Evolutionary conservation across 352 stramenopile species (phyloP).

Genomic region (Phytophthora nicotianae): DNA sequence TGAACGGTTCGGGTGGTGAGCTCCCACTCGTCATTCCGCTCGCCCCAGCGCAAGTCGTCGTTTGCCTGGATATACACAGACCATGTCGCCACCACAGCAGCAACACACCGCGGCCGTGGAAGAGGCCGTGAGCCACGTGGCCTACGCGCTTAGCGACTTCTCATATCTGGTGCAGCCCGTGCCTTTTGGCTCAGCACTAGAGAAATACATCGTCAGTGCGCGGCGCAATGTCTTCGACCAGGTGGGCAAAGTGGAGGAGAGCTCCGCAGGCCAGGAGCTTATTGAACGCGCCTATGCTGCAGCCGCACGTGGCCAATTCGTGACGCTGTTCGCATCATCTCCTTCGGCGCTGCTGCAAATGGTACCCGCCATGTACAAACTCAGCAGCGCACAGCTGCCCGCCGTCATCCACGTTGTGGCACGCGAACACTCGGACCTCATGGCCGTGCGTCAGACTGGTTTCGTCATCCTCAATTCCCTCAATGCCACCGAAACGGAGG

Average conservation of each 20-base stretch:
- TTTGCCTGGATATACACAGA: constrained; percentile 1
- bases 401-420: constrained; percentile 92
- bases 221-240: constrained; percentile 84
- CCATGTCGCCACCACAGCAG: constrained; percentile 25
- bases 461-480: constrained; percentile 92
- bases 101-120: constrained; percentile 51
- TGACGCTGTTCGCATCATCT: constrained; percentile 91
- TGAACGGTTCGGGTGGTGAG: constrained; percentile 34
- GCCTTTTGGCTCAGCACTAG: constrained; percentile 63
- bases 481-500: constrained; percentile 86
- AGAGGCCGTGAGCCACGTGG: constrained; percentile 80
- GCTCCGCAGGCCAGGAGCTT: constrained; percentile 58
- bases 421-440: constrained; percentile 92
- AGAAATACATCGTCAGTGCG: constrained; percentile 74
- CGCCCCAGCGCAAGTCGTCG: constrained; percentile 20
- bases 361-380: constrained; percentile 95
- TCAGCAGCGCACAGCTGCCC: constrained; percentile 84
- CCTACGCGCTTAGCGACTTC: constrained; percentile 79
- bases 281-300: constrained; percentile 70
- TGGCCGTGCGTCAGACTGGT: constrained; percentile 91
- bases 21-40: constrained; percentile 32
- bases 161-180: constrained; percentile 73
- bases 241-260: constrained; percentile 63
- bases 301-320: constrained; percentile 78
- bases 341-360: constrained; percentile 88